Percentiles rank a stretch among this genome's conserved stretches.
phyloP scores from a whole-genome alignment of 2,329 filamentous ascomycete genomes.

The Penicillium sp. region DNA sequence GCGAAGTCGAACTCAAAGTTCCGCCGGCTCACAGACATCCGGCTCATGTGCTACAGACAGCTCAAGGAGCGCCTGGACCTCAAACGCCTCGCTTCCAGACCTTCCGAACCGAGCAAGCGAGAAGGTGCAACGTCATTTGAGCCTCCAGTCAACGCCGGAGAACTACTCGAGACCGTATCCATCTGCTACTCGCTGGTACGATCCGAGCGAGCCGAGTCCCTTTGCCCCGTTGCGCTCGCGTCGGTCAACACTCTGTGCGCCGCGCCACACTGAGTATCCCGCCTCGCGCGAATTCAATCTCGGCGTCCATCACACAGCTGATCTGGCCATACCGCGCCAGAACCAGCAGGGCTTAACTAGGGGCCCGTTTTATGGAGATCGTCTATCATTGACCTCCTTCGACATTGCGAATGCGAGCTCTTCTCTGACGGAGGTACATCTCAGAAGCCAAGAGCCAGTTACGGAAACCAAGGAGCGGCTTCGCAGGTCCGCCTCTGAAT shows the following conservation, averaged over 20 bases:
- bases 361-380: constrained; percentile 13
- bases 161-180: constrained; percentile 16
- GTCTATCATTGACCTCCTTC: constrained; percentile 5
- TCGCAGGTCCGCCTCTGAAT: constrained; percentile 15
- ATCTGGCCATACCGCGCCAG: constrained; percentile 1
- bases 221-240: constrained; percentile 9
- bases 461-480: constrained; percentile 2
- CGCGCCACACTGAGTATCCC: constrained; percentile 23
- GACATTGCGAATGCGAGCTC: constrained; percentile 5
- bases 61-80: constrained; percentile 7
- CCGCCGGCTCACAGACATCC: constrained; percentile 29
- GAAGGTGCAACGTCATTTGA: constrained; percentile 19
- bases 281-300: background rate
- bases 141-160: constrained; percentile 17
- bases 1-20: constrained; percentile 23
- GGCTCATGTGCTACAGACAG: constrained; percentile 20
- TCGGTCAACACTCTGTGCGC: constrained; percentile 25
- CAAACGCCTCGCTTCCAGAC: background rate
- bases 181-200: constrained; percentile 16
- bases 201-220: constrained; percentile 12
- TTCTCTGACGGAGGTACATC: constrained; percentile 5
- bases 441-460: constrained; percentile 3
- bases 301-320: background rate
- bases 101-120: constrained; percentile 1
- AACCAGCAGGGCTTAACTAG: constrained; percentile 5